These are phyloP conservation scores for Lotmaria passim DNA, from an alignment of 208 protist species.

Conservation along the genomic window DNA sequence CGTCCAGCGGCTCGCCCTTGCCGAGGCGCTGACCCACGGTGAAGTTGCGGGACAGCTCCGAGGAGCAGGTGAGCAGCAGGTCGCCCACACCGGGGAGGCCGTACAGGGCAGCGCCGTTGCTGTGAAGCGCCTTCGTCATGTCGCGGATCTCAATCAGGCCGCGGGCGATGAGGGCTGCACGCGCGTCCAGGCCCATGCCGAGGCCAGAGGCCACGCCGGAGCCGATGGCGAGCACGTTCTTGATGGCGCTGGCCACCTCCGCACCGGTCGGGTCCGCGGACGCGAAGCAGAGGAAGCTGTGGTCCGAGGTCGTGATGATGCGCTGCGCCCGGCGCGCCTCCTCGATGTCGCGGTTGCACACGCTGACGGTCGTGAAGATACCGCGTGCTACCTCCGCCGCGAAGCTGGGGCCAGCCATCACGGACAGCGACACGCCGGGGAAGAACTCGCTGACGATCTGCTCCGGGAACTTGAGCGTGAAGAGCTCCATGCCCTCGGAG, in stretches of 20 bases:
- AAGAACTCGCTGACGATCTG: constrained; percentile 86
- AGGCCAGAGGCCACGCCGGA: constrained; percentile 77
- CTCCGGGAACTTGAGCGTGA: constrained; percentile 76
- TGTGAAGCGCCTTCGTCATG: constrained; percentile 74
- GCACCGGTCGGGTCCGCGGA: constrained; percentile 84
- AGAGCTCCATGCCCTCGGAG: constrained; percentile 87
- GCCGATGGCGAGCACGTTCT: constrained; percentile 92
- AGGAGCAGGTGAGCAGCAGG: constrained; percentile 89
- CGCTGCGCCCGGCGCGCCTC: constrained; percentile 68
- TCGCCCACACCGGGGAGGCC: constrained; percentile 90
- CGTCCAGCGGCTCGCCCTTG: constrained; percentile 64
- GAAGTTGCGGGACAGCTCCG: constrained; percentile 90
- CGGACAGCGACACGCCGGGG: constrained; percentile 51
- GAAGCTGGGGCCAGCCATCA: constrained; percentile 89
- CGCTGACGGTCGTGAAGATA: constrained; percentile 77
- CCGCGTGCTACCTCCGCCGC: constrained; percentile 85
- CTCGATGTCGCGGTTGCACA: constrained; percentile 66
- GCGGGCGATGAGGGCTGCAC: constrained; percentile 81
- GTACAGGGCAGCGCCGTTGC: constrained; percentile 81
- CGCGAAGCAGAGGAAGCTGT: constrained; percentile 83
- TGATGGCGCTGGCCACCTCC: constrained; percentile 90
- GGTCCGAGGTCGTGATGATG: constrained; percentile 75
- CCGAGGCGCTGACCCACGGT: constrained; percentile 82
- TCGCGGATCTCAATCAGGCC: constrained; percentile 88
- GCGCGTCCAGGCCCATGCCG: constrained; percentile 76